phyloP scores from a whole-genome alignment of 1,284 basidiomycete genomes.

The Ustanciosporium gigantosporum region DNA sequence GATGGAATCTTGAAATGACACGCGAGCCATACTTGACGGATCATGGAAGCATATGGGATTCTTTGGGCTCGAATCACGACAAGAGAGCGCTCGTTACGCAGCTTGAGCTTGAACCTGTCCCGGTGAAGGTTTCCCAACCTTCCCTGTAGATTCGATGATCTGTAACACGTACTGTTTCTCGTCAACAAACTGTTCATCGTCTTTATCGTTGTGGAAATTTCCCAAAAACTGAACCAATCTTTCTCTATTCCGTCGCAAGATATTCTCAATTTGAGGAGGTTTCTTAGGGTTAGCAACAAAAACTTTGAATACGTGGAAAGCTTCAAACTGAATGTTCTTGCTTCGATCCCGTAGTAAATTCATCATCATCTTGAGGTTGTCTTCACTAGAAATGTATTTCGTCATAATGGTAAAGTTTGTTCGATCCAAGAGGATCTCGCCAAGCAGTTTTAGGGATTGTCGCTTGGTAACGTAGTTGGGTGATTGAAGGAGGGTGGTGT shows the following conservation, averaged over 20 bases:
- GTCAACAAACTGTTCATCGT: constrained; percentile 64
- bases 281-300: constrained; percentile 99
- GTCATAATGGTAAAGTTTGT: constrained; percentile 99
- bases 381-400: constrained; percentile 80
- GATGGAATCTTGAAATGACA: too few species aligned
- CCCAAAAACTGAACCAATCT: constrained; percentile 86
- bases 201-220: constrained; percentile 97
- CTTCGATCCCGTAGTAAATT: constrained; percentile 94
- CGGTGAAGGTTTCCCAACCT: background rate
- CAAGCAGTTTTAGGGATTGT: constrained; percentile 94
- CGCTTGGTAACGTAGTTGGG: constrained; percentile 99
- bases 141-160: constrained; percentile 51
- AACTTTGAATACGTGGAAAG: constrained; percentile 99
- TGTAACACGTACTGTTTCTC: constrained; percentile 60
- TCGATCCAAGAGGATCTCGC: constrained; percentile 94
- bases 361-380: constrained; percentile 99
- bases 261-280: constrained; percentile 87
- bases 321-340: constrained; percentile 99
- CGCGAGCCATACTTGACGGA: too few species aligned
- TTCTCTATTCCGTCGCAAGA: constrained; percentile 89
- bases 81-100: too few species aligned
- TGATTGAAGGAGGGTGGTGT: constrained; percentile 87
- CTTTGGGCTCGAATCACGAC: too few species aligned
- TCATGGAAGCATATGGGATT: too few species aligned
- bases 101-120: too few species aligned